A percentile compares a stretch with the other conserved stretches of the same genome.
These are phyloP conservation scores for Wickerhamomyces kurtzmanii DNA, from an alignment of 805 yeast species.

Conservation along the genomic window DNA sequence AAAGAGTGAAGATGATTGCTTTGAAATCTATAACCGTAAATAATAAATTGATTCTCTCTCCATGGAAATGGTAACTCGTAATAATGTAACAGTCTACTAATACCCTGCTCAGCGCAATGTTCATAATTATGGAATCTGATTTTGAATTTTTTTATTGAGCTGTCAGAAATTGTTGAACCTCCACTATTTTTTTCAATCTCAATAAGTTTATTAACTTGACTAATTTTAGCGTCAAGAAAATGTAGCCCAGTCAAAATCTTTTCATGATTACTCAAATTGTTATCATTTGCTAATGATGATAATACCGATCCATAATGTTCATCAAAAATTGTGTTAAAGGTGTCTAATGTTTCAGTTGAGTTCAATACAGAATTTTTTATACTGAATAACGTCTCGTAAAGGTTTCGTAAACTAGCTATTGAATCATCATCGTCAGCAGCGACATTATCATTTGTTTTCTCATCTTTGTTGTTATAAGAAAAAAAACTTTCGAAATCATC, in stretches of 20 bases:
- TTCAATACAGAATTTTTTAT: slow-evolving; percentile 16
- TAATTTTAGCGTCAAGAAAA: slow-evolving; percentile 28
- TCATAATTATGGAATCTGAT: slow-evolving; percentile 36
- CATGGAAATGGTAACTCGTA: slow-evolving; percentile 87
- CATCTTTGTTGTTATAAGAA: too few relatives aligned
- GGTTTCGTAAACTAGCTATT: slow-evolving; percentile 11
- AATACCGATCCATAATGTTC: slow-evolving; percentile 16
- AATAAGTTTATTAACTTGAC: slow-evolving; percentile 25
- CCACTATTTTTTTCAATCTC: slow-evolving; percentile 18
- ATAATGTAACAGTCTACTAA: slow-evolving; percentile 49
- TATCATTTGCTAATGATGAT: slow-evolving; percentile 12
- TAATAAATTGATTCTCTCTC: slow-evolving; percentile 85
- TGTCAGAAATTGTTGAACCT: slow-evolving; percentile 8
- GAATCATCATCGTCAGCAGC: slow-evolving; percentile 8
- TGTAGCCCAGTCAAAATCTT: slow-evolving; percentile 25
- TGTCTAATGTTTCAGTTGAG: slow-evolving; percentile 11
- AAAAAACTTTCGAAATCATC: slow-evolving; percentile 15
- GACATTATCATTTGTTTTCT: slow-evolving; percentile 1
- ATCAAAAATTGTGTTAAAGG: slow-evolving; percentile 12
- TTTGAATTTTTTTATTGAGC: slow-evolving; percentile 14
- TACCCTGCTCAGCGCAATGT: slow-evolving; percentile 32
- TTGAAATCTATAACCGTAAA: slow-evolving; percentile 80
- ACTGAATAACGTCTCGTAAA: slow-evolving; percentile 15
- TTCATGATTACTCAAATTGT: slow-evolving; percentile 17
- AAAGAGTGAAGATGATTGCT: slow-evolving; percentile 50